A percentile compares a stretch with the other conserved stretches of the same genome.
Conservation (phyloP, 2,329 filamentous ascomycete species). For the Calonectria hongkongensis region DNA sequence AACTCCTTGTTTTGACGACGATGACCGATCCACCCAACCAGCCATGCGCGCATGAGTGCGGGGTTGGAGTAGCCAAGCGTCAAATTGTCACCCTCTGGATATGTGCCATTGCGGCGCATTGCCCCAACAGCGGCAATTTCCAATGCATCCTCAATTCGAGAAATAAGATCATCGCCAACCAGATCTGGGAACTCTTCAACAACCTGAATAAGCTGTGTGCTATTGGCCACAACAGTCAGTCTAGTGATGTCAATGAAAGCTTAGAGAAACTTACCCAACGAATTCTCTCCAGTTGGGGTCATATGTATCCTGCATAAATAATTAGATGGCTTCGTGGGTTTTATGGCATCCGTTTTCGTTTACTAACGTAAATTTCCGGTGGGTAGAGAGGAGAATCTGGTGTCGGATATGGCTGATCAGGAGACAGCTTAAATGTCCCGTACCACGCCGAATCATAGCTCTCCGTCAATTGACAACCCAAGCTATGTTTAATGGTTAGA, state of each 20-base stretch:
- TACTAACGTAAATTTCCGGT: slow-evolving; percentile 36
- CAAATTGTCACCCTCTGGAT: slow-evolving; percentile 60
- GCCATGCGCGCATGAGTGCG: slow-evolving; percentile 62
- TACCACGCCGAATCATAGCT: slow-evolving; percentile 64
- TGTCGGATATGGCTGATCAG: slow-evolving; percentile 62
- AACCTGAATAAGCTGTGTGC: slow-evolving; percentile 59
- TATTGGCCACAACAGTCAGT: slow-evolving; percentile 26
- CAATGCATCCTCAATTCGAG: slow-evolving; percentile 60
- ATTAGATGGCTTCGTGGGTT: no score
- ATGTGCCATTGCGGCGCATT: slow-evolving; percentile 64
- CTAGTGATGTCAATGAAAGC: not conserved
- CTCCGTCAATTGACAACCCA: slow-evolving; percentile 59
- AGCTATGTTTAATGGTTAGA: slow-evolving; percentile 32
- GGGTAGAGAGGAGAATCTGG: slow-evolving; percentile 58
- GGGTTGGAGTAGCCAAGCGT: slow-evolving; percentile 65
- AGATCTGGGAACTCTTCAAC: slow-evolving; percentile 60
- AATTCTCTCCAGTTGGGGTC: slow-evolving; percentile 63
- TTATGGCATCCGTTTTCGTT: not conserved
- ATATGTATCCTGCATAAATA: slow-evolving; percentile 27
- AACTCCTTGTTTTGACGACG: slow-evolving; percentile 61
- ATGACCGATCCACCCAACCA: slow-evolving; percentile 64
- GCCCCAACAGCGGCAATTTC: slow-evolving; percentile 61
- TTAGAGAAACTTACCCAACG: slow-evolving; percentile 51
- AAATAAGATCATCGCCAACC: slow-evolving; percentile 56
- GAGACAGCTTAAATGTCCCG: slow-evolving; percentile 63